Evolutionary conservation across 768 basidiomycete genomes (phyloP).

Genomic region (Agrocybe praecox): DNA sequence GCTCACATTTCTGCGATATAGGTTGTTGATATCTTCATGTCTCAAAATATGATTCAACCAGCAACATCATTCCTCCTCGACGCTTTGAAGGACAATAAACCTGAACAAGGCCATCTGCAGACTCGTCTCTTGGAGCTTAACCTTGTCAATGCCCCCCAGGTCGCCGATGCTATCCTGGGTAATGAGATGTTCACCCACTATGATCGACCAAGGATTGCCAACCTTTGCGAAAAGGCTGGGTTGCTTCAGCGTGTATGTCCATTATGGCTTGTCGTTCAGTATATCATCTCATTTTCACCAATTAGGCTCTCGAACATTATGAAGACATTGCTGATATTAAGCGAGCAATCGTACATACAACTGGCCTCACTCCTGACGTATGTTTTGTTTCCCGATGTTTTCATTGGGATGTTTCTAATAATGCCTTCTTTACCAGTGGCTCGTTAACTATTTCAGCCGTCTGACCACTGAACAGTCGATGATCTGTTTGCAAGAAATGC

Average conservation of each 20-base stretch:
- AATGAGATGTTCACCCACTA: conserved; percentile 99
- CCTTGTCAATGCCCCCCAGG: conserved; percentile 94
- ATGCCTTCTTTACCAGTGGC: conserved; percentile 61
- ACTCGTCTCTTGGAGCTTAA: conserved; percentile 99
- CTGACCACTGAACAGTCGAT: conserved; percentile 98
- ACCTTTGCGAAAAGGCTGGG: conserved; percentile 98
- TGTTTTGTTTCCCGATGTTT: conserved; percentile 21
- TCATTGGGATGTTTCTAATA: conserved; percentile 2
- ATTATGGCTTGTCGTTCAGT: neutral
- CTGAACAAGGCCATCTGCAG: conserved; percentile 94
- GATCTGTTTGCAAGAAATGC: conserved; percentile 96
- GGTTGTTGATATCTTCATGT: conserved; percentile 99
- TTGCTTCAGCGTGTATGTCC: conserved; percentile 82
- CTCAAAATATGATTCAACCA: conserved; percentile 98
- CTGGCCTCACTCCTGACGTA: conserved; percentile 82
- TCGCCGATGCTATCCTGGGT: conserved; percentile 97
- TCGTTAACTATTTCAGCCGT: conserved; percentile 95
- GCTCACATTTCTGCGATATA: conserved; percentile 25
- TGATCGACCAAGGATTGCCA: conserved; percentile 94
- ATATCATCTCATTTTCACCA: conserved; percentile 11
- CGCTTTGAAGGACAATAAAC: conserved; percentile 97
- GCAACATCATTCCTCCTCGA: conserved; percentile 98
- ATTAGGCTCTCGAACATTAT: conserved; percentile 96
- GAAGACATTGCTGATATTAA: conserved; percentile 99
- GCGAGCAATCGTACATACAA: conserved; percentile 93